Percentiles rank a stretch among this genome's conserved stretches.
Evolutionary conservation across 768 basidiomycete species (phyloP).

Genomic region (Amyloporia xantha): DNA sequence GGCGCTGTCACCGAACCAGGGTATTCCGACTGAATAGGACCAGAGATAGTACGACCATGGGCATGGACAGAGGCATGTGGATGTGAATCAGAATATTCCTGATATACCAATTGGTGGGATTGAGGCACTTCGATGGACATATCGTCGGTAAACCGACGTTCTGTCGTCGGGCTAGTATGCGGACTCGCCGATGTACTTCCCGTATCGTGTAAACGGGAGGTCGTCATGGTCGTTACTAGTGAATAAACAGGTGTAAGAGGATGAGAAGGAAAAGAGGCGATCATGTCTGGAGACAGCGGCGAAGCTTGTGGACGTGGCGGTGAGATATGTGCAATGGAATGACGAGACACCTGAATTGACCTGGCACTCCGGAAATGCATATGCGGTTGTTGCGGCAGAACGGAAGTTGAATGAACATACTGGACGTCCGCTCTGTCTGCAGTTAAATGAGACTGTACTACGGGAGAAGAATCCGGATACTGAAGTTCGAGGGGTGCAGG

Average conservation of each 20-base stretch:
- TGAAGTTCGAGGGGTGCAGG: background rate
- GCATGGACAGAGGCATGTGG: no score
- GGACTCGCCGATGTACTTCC: background rate
- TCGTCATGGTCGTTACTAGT: background rate
- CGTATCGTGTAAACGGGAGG: background rate
- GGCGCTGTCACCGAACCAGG: background rate
- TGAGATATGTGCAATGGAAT: constrained; percentile 16
- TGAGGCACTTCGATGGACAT: background rate
- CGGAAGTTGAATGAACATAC: background rate
- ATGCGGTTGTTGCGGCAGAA: background rate
- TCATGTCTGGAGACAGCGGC: constrained; percentile 2
- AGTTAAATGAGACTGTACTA: no score
- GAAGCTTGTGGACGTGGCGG: constrained; percentile 9
- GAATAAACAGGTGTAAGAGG: constrained; percentile 10
- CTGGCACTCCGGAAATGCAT: background rate
- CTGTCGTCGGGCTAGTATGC: background rate
- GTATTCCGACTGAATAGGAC: background rate
- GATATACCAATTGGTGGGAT: background rate
- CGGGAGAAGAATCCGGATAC: background rate
- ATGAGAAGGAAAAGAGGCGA: constrained; percentile 8
- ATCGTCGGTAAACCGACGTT: background rate
- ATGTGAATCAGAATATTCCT: no score
- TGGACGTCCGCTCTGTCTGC: background rate
- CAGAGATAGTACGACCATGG: background rate
- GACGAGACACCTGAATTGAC: constrained; percentile 3